phyloP scores from a whole-genome alignment of 352 stramenopile species.

The Phytophthora tentaculata region DNA sequence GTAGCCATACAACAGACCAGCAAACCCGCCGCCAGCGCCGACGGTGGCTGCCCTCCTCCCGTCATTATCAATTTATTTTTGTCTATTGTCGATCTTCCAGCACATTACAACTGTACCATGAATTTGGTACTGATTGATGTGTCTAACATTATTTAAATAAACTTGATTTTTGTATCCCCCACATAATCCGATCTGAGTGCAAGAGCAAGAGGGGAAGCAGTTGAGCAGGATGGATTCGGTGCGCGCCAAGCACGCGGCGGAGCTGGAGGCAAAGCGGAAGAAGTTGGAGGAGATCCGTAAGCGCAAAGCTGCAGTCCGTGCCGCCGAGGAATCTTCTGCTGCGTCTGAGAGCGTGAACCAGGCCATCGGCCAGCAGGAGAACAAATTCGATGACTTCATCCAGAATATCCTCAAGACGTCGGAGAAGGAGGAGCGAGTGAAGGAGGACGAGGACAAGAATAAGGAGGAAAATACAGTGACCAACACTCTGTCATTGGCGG shows the following conservation, averaged over 20 bases:
- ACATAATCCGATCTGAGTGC: slow-evolving; percentile 3
- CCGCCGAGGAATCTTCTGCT: slow-evolving; percentile 49
- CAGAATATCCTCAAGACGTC: slow-evolving; percentile 85
- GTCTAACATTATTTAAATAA: not conserved
- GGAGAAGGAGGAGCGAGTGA: slow-evolving; percentile 27
- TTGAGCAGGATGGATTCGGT: slow-evolving; percentile 64
- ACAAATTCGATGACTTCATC: slow-evolving; percentile 87
- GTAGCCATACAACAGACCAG: slow-evolving; percentile 51
- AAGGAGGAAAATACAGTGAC: slow-evolving; percentile 42
- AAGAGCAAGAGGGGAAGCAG: slow-evolving; percentile 6
- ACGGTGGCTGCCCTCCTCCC: not conserved
- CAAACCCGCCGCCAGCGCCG: slow-evolving; percentile 34
- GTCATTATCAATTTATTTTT: slow-evolving; percentile 1
- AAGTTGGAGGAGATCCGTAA: slow-evolving; percentile 92
- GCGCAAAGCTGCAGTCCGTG: slow-evolving; percentile 74
- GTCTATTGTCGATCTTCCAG: slow-evolving; percentile 14
- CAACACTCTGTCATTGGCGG: slow-evolving; percentile 63
- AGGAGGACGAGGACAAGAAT: slow-evolving; percentile 5
- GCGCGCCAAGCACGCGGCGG: slow-evolving; percentile 83
- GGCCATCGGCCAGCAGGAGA: slow-evolving; percentile 74
- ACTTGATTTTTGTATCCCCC: slow-evolving; percentile 14
- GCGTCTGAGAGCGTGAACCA: slow-evolving; percentile 56
- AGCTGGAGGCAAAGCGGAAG: slow-evolving; percentile 89
- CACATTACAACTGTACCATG: not conserved
- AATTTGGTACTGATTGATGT: not conserved